These are phyloP conservation scores for Aspergillus sp. DNA, from an alignment of 2,329 filamentous ascomycete species.

Conservation along the genomic window DNA sequence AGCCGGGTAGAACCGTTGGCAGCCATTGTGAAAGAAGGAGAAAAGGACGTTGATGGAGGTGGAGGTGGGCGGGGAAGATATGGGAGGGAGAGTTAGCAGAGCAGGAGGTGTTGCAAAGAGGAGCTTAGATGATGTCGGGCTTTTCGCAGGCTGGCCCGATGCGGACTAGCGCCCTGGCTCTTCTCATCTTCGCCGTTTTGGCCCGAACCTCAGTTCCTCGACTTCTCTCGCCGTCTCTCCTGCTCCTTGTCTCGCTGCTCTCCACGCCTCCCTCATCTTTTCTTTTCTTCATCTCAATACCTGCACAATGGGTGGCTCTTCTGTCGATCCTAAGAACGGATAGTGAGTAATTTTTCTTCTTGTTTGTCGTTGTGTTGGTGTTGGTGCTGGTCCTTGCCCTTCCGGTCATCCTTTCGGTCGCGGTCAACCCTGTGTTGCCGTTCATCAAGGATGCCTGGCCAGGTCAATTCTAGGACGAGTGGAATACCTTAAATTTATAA, in stretches of 20 bases:
- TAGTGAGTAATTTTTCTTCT: constrained; percentile 33
- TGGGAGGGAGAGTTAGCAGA: no score
- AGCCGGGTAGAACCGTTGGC: constrained; percentile 36
- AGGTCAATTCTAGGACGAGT: neutral
- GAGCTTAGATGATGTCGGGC: constrained; percentile 35
- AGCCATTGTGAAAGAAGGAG: constrained; percentile 46
- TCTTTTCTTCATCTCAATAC: constrained; percentile 6
- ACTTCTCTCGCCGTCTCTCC: constrained; percentile 24
- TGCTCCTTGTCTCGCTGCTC: constrained; percentile 15
- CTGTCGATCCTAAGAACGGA: constrained; percentile 44
- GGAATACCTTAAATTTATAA: neutral
- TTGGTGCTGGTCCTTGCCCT: constrained; percentile 5
- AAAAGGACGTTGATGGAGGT: constrained; percentile 11
- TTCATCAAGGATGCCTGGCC: neutral
- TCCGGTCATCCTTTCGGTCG: constrained; percentile 4
- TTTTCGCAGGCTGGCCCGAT: constrained; percentile 35
- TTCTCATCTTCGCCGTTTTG: constrained; percentile 32
- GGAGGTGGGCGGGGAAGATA: neutral
- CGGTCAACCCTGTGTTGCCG: neutral
- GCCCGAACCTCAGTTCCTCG: constrained; percentile 25
- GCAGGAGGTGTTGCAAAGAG: constrained; percentile 7
- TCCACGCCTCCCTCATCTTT: constrained; percentile 13
- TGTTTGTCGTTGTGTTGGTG: neutral
- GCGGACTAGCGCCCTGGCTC: constrained; percentile 33
- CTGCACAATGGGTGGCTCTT: constrained; percentile 39